Conservation (phyloP, 768 basidiomycete species). For the Boletus sp. region DNA sequence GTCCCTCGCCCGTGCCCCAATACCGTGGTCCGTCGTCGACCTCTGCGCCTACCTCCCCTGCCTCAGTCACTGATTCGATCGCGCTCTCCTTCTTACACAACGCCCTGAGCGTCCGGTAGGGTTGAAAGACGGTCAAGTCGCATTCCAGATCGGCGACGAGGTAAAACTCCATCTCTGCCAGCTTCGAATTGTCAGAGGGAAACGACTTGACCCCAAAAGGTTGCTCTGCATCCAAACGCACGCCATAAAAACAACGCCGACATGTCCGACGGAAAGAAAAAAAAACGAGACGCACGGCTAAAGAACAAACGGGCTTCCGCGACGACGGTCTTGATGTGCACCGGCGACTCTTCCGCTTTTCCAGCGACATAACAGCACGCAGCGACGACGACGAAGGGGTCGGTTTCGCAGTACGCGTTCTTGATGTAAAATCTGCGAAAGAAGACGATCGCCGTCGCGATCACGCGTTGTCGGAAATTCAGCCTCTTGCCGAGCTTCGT, state of each 20-base stretch:
- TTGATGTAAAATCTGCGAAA: constrained; percentile 97
- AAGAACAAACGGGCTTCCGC: constrained; percentile 79
- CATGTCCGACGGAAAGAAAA: too few species aligned
- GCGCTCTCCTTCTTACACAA: constrained; percentile 63
- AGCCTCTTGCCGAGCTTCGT: constrained; percentile 85
- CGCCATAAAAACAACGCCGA: not conserved
- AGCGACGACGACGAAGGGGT: constrained; percentile 88
- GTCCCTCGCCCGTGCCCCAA: constrained; percentile 81
- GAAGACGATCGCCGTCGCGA: constrained; percentile 93
- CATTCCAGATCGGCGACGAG: constrained; percentile 96
- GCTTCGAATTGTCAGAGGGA: constrained; percentile 81
- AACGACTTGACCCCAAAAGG: constrained; percentile 79
- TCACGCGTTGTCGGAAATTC: constrained; percentile 80
- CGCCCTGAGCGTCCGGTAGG: constrained; percentile 84
- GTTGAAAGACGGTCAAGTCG: constrained; percentile 90
- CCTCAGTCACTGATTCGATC: constrained; percentile 49
- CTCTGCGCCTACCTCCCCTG: constrained; percentile 51
- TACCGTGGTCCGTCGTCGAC: constrained; percentile 60
- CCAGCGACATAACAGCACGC: constrained; percentile 96
- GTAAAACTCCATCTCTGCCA: constrained; percentile 99
- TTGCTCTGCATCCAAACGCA: constrained; percentile 40
- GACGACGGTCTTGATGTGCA: constrained; percentile 92
- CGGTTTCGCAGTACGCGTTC: constrained; percentile 94
- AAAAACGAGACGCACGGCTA: constrained; percentile 48
- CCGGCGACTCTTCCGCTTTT: constrained; percentile 94